phyloP scores from a whole-genome alignment of 768 basidiomycete genomes.

The Xerocomus brunneocitrinus region DNA sequence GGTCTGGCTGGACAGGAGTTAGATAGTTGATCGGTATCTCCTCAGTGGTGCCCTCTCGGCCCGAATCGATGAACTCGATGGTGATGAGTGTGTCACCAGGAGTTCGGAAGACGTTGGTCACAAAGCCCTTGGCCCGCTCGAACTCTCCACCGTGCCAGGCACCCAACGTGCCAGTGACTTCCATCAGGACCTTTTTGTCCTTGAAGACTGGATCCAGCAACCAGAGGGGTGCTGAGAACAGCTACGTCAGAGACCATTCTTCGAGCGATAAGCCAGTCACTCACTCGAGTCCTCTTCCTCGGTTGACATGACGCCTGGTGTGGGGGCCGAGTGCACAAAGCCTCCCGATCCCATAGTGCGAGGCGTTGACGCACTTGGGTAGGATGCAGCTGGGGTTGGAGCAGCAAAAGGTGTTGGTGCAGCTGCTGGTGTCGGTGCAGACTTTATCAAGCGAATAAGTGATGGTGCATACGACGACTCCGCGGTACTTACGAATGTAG shows the following conservation, averaged over 20 bases:
- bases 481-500: conserved; percentile 30
- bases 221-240: conserved; percentile 25
- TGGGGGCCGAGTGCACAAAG: conserved; percentile 27
- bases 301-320: conserved; percentile 24
- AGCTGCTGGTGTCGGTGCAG: conserved; percentile 37
- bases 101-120: conserved; percentile 23
- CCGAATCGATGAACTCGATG: conserved; percentile 28
- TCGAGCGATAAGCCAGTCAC: conserved; percentile 7
- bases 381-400: conserved; percentile 27
- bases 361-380: conserved; percentile 31
- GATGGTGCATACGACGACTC: conserved; percentile 17
- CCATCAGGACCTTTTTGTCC: conserved; percentile 28
- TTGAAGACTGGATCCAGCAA: conserved; percentile 25
- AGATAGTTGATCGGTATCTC: conserved; percentile 42
- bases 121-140: conserved; percentile 27
- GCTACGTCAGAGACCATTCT: conserved; percentile 18
- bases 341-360: conserved; percentile 23
- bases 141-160: conserved; percentile 28
- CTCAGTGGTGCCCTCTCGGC: conserved; percentile 30
- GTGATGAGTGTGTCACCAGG: conserved; percentile 27
- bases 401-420: conserved; percentile 38
- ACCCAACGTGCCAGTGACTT: conserved; percentile 23
- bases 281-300: conserved; percentile 29
- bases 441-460: conserved; percentile 17
- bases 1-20: conserved; percentile 35